A percentile compares a stretch with the other conserved stretches of the same genome.
These are phyloP conservation scores for Tubosaeta sp. DNA, from an alignment of 768 basidiomycete species.

Conservation along the genomic window DNA sequence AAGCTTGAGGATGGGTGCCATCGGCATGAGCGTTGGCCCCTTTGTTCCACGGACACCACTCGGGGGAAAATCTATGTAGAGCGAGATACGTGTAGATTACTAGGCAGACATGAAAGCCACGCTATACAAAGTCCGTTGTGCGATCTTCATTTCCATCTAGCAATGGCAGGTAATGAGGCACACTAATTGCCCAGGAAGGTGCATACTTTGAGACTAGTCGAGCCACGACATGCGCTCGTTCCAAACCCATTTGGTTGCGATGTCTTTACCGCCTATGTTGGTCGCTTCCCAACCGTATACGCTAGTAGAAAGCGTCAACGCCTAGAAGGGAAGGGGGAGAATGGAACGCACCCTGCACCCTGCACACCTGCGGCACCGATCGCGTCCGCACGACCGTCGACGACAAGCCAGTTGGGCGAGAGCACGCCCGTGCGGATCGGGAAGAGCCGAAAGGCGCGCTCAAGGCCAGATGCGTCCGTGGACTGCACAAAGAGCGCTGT, in stretches of 20 bases:
- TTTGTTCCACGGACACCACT: too few species aligned
- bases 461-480: constrained; percentile 54
- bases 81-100: too few species aligned
- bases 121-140: too few species aligned
- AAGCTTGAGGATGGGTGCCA: too few species aligned
- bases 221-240: constrained; percentile 49
- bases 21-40: too few species aligned
- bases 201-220: constrained; percentile 31
- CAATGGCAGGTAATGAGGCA: too few species aligned
- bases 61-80: too few species aligned
- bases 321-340: too few species aligned
- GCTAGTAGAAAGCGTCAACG: constrained; percentile 5
- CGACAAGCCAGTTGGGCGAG: constrained; percentile 74
- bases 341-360: constrained; percentile 64
- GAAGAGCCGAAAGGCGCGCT: constrained; percentile 67
- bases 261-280: constrained; percentile 20
- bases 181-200: too few species aligned
- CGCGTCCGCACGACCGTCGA: constrained; percentile 47
- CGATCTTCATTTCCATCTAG: too few species aligned
- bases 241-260: constrained; percentile 38
- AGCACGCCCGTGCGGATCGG: constrained; percentile 80
- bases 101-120: too few species aligned
- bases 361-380: constrained; percentile 69
- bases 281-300: constrained; percentile 19
- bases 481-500: constrained; percentile 57